A percentile compares a stretch with the other conserved stretches of the same genome.
phyloP scores from a whole-genome alignment of 371 early-diverging fungal species.

The Syncephalastrum monosporum region DNA sequence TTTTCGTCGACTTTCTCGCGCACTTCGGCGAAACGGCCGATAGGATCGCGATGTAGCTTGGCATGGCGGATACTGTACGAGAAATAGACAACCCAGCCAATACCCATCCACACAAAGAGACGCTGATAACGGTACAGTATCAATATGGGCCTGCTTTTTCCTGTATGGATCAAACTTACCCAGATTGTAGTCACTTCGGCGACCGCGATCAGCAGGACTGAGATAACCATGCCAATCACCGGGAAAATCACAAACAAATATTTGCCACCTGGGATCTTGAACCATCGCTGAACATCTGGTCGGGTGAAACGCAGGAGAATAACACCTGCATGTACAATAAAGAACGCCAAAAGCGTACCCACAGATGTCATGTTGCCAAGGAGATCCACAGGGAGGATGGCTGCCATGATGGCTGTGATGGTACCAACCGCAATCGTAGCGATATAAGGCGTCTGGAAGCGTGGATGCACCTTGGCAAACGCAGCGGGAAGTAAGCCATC shows the following conservation, averaged over 20 bases:
- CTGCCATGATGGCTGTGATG: constrained; percentile 70
- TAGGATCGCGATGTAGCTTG: constrained; percentile 38
- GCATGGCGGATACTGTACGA: constrained; percentile 68
- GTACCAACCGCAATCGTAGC: constrained; percentile 69
- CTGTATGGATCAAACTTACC: constrained; percentile 13
- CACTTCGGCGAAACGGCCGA: constrained; percentile 29
- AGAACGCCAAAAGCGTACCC: constrained; percentile 85
- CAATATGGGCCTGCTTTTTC: background rate
- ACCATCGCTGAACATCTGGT: constrained; percentile 74
- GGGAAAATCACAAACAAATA: constrained; percentile 55
- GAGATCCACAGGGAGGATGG: constrained; percentile 78
- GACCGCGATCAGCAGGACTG: constrained; percentile 62
- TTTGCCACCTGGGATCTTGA: constrained; percentile 73
- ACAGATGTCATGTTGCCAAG: constrained; percentile 84
- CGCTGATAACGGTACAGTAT: constrained; percentile 16
- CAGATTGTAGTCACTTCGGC: constrained; percentile 61
- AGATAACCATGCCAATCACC: constrained; percentile 55
- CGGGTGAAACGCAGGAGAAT: constrained; percentile 74
- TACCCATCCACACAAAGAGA: constrained; percentile 64
- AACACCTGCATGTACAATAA: constrained; percentile 77
- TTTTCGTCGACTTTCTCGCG: constrained; percentile 1
- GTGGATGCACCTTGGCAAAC: constrained; percentile 67
- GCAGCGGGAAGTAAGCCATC: constrained; percentile 79
- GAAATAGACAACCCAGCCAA: constrained; percentile 74
- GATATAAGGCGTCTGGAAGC: constrained; percentile 72